Evolutionary conservation across 2,329 filamentous ascomycete species (phyloP).

Genomic region (Leptoxyphium fumago): DNA sequence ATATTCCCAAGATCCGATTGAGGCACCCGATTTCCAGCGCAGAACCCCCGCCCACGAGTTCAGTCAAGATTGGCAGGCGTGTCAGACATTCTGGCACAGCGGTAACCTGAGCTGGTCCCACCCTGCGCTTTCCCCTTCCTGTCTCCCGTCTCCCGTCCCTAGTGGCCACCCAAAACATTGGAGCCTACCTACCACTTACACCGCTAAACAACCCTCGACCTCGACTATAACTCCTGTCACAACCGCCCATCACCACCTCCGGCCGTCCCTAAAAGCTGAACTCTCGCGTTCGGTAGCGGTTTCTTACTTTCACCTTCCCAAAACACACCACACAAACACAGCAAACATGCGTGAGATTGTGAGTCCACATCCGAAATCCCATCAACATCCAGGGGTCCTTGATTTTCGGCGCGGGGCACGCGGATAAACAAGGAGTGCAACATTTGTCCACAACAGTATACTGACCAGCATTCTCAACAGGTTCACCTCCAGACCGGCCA

Average conservation of each 20-base stretch:
- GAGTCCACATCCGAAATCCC: constrained; percentile 27
- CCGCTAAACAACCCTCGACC: background rate
- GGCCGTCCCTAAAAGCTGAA: background rate
- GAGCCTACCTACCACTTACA: background rate
- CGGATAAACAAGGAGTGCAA: constrained; percentile 27
- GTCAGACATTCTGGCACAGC: too few species aligned
- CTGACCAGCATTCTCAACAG: constrained; percentile 49
- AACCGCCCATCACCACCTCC: too few species aligned
- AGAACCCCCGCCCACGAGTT: background rate
- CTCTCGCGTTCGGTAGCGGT: background rate
- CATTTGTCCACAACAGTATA: constrained; percentile 20
- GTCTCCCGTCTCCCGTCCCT: background rate
- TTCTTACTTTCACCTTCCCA: constrained; percentile 3
- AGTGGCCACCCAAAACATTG: background rate
- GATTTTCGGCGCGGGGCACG: constrained; percentile 30
- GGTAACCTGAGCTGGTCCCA: background rate
- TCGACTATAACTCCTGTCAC: background rate
- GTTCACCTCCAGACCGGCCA: constrained; percentile 99
- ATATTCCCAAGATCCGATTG: too few species aligned
- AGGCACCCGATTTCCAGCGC: too few species aligned
- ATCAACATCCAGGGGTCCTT: background rate
- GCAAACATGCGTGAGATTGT: constrained; percentile 56
- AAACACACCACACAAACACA: constrained; percentile 5
- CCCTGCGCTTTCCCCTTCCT: background rate
- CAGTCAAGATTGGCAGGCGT: background rate